Base-by-base conservation (phyloP, 257 asterid genomes). In the Solanum tacnaense region DNA sequence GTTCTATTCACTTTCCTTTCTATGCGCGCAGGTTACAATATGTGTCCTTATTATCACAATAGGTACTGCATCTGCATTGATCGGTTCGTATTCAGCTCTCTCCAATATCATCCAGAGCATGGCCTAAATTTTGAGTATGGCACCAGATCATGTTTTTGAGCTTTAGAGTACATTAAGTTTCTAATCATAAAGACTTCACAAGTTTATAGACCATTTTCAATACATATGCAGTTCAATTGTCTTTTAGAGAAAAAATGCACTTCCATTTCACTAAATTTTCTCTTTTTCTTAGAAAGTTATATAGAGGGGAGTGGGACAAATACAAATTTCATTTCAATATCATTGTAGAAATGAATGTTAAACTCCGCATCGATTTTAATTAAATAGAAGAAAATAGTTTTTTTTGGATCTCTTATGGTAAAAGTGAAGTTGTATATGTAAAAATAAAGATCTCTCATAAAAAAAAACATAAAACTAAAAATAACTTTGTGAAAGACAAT, bases 11-110 rank as follows among this genome's bases (percentile, higher is more conserved):
- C 85, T 41, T 86, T 60, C 44, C 34, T 88, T 84, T 86, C 10
- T 87, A 65, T 56, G 62, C 3, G 8, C 10, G 85, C 88, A 90
- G 92, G 88, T 70, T 56, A 13, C 87, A 41, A 16, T 89, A 87
- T 90, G 92, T 85, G 82, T 76, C 38, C 23, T 88, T 38, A 85
- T 90, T n/a, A 87, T 90, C 62, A 49, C 23, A 88, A 87, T 88
- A 49, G 91, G 92, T 62, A 35, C 75, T 9, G 7, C 81, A 71
- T 88, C 91, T 15, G 86, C 92, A 56, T 65, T 70, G 13, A 74
- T 88, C 4, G 92, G 92, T 44, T 88, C 89, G 15, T 90, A 76
- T 75, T 88, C 92, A 83, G 91, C 92, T 60, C 70, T 90, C 41
- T 75, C 87, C 41, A 82, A 78, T 79, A 90, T 90, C 67, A 71